These are phyloP conservation scores for Saturnispora zaruensis DNA, from an alignment of 805 yeast genomes.

Conservation along the genomic window DNA sequence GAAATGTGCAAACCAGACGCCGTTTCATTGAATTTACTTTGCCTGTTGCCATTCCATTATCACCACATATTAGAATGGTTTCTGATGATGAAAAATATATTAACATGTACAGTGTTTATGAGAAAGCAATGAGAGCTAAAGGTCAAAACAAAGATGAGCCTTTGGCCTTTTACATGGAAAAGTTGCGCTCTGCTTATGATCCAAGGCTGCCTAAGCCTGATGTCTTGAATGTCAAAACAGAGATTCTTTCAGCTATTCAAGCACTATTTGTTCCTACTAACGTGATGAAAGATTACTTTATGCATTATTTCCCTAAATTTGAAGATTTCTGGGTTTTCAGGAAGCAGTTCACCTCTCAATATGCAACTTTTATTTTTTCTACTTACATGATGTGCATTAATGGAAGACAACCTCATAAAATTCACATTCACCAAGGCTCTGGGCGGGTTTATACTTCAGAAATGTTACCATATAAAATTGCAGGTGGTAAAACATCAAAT, in stretches of 20 bases:
- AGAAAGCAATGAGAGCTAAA: slow-evolving; percentile 67
- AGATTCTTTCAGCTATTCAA: slow-evolving; percentile 85
- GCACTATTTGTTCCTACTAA: slow-evolving; percentile 78
- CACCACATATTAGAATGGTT: slow-evolving; percentile 88
- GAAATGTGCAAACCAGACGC: slow-evolving; percentile 81
- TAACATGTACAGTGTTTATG: slow-evolving; percentile 77
- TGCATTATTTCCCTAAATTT: slow-evolving; percentile 59
- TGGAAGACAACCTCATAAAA: slow-evolving; percentile 88
- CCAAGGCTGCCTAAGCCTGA: slow-evolving; percentile 93
- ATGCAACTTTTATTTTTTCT: slow-evolving; percentile 86
- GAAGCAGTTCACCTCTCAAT: slow-evolving; percentile 88
- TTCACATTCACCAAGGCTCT: slow-evolving; percentile 67
- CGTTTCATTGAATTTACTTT: slow-evolving; percentile 77
- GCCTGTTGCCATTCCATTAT: slow-evolving; percentile 87
- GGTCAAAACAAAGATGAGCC: slow-evolving; percentile 84
- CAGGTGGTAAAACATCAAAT: slow-evolving; percentile 38
- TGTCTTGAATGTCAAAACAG: slow-evolving; percentile 77
- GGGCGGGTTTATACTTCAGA: slow-evolving; percentile 93
- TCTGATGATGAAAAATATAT: slow-evolving; percentile 72
- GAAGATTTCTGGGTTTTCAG: slow-evolving; percentile 98
- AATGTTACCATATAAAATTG: slow-evolving; percentile 84
- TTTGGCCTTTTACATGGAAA: slow-evolving; percentile 73
- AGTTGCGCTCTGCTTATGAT: slow-evolving; percentile 86
- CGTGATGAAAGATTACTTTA: slow-evolving; percentile 71
- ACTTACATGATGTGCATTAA: slow-evolving; percentile 93